Evolutionary conservation across 2,329 filamentous ascomycete genomes (phyloP).

Genomic region (Colletotrichum salicis): DNA sequence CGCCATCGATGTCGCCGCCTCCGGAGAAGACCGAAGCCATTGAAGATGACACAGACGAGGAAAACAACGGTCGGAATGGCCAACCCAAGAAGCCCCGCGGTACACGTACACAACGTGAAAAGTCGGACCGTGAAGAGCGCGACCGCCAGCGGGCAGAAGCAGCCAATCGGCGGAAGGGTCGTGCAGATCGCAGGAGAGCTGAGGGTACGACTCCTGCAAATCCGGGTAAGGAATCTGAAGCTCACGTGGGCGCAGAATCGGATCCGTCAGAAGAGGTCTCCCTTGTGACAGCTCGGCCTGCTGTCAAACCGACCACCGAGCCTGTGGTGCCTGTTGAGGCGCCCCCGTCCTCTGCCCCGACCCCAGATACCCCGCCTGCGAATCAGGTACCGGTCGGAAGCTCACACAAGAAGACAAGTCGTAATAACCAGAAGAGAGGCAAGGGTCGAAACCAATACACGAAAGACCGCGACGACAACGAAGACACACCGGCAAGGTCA

Average conservation of each 20-base stretch:
- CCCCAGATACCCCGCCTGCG: constrained; percentile 60
- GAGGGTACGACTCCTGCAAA: constrained; percentile 70
- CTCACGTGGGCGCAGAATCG: constrained; percentile 67
- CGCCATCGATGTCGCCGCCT: constrained; percentile 74
- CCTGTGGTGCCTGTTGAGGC: constrained; percentile 44
- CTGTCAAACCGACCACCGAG: constrained; percentile 45
- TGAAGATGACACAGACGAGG: constrained; percentile 79
- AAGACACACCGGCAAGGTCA: constrained; percentile 67
- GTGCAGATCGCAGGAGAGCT: constrained; percentile 81
- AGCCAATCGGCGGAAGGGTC: constrained; percentile 81
- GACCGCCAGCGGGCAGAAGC: constrained; percentile 80
- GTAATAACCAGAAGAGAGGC: constrained; percentile 73
- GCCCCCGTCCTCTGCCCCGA: constrained; percentile 46
- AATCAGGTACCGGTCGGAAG: constrained; percentile 50
- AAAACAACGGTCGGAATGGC: constrained; percentile 60
- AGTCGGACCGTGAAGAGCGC: constrained; percentile 76
- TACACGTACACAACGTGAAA: constrained; percentile 70
- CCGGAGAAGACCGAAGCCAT: constrained; percentile 59
- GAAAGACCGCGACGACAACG: constrained; percentile 74
- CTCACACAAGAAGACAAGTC: constrained; percentile 70
- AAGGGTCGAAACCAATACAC: constrained; percentile 86
- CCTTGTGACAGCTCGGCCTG: constrained; percentile 50
- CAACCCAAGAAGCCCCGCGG: constrained; percentile 70
- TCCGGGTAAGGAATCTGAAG: constrained; percentile 44
- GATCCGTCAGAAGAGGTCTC: constrained; percentile 77